These are phyloP conservation scores for Spergularia bocconei DNA, from an alignment of 148 eudicot species.

Conservation along the genomic window DNA sequence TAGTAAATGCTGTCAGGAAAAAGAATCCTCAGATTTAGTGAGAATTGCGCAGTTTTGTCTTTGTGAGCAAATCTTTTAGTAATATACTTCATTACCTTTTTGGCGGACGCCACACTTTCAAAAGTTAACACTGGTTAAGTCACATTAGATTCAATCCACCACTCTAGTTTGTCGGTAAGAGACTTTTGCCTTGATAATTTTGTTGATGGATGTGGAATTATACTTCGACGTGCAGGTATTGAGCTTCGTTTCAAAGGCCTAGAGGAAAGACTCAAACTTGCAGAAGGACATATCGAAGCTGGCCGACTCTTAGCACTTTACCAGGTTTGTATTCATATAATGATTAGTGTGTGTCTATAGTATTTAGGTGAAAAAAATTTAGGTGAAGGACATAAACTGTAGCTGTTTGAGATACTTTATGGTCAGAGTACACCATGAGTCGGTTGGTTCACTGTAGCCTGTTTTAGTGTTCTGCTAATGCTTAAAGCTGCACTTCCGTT, in stretches of 20 bases:
- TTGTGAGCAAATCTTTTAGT: neutral
- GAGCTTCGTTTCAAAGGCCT: conserved; percentile 45
- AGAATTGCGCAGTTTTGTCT: neutral
- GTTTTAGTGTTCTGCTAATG: conserved; percentile 8
- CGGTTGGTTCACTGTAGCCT: conserved; percentile 16
- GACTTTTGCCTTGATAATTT: conserved; percentile 7
- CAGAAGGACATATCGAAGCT: conserved; percentile 96
- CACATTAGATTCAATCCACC: neutral
- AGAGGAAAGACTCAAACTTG: conserved; percentile 61
- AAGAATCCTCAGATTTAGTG: neutral
- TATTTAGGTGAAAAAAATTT: neutral
- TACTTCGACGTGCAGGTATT: conserved; percentile 41
- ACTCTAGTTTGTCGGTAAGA: conserved; percentile 1
- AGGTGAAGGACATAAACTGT: neutral
- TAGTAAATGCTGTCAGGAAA: neutral
- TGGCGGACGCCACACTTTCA: neutral
- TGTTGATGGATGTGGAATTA: conserved; percentile 11
- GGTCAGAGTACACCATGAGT: neutral
- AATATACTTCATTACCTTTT: neutral
- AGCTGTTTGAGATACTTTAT: neutral
- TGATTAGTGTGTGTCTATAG: neutral
- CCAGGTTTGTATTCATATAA: conserved; percentile 51
- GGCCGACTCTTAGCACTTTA: conserved; percentile 91
- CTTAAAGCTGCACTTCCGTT: neutral
- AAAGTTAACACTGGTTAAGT: neutral